phyloP scores from a whole-genome alignment of 306 rosid species.

The Fragaria ananassa region DNA sequence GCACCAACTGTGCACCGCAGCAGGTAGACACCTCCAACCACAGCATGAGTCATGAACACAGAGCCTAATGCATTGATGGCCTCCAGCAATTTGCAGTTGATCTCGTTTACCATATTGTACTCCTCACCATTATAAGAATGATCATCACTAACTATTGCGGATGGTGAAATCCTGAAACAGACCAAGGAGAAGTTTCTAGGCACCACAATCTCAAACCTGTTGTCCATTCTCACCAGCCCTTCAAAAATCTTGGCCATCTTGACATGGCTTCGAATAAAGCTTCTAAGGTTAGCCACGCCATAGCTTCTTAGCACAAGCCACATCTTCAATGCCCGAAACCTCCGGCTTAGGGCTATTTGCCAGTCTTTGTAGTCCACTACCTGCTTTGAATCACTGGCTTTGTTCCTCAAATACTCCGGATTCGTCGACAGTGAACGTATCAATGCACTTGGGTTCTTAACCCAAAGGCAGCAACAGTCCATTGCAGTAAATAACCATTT shows the following conservation, averaged over 20 bases:
- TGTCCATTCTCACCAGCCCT: slow-evolving; percentile 9
- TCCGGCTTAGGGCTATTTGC: slow-evolving; percentile 26
- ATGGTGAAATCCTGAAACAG: slow-evolving; percentile 21
- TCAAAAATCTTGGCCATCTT: slow-evolving; percentile 24
- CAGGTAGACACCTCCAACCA: slow-evolving; percentile 31
- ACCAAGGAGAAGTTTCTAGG: slow-evolving; percentile 19
- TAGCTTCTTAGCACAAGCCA: slow-evolving; percentile 29
- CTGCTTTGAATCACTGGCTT: slow-evolving; percentile 14
- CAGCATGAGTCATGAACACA: slow-evolving; percentile 44
- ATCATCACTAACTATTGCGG: background rate
- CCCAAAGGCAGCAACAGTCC: slow-evolving; percentile 46
- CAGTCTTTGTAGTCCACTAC: slow-evolving; percentile 27
- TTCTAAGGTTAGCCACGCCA: slow-evolving; percentile 19
- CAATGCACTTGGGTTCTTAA: slow-evolving; percentile 11
- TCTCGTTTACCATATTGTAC: slow-evolving; percentile 8
- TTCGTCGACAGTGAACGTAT: slow-evolving; percentile 15
- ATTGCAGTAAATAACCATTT: slow-evolving; percentile 39
- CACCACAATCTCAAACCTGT: slow-evolving; percentile 29
- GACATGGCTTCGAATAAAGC: slow-evolving; percentile 16
- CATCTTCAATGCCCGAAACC: slow-evolving; percentile 14
- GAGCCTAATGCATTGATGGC: slow-evolving; percentile 39
- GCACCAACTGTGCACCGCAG: slow-evolving; percentile 47
- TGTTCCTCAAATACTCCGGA: slow-evolving; percentile 26
- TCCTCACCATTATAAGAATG: background rate
- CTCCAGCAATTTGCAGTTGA: slow-evolving; percentile 36